phyloP scores from a whole-genome alignment of 768 basidiomycete genomes.

The Pholiota microspora region DNA sequence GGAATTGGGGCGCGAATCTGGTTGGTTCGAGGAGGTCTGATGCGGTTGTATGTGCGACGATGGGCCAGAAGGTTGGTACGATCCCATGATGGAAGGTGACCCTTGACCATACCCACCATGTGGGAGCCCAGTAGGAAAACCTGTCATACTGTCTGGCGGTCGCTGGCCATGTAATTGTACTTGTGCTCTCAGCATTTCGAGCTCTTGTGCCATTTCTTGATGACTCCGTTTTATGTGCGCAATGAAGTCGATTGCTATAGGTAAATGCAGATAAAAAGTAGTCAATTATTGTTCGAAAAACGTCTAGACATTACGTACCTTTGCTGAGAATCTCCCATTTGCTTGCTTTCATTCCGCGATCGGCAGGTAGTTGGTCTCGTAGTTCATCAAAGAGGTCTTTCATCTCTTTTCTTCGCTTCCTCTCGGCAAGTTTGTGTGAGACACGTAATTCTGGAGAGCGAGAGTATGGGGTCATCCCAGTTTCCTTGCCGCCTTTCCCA shows the following conservation, averaged over 20 bases:
- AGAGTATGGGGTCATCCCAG: conserved; percentile 79
- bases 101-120: conserved; percentile 47
- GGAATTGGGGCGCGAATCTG: conserved; percentile 55
- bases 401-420: conserved; percentile 98
- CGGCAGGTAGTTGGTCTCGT: conserved; percentile 87
- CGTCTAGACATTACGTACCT: conserved; percentile 44
- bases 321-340: conserved; percentile 99
- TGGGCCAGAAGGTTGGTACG: conserved; percentile 35
- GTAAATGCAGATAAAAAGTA: conserved; percentile 3
- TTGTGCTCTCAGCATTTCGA: conserved; percentile 78
- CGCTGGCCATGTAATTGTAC: conserved; percentile 63
- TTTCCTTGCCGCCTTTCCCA: conserved; percentile 44
- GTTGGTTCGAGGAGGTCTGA: conserved; percentile 35
- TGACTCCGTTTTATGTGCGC: conserved; percentile 72
- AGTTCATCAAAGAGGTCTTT: conserved; percentile 97
- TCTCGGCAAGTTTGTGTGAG: conserved; percentile 95
- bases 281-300: conserved; percentile 8
- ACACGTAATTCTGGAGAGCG: conserved; percentile 93
- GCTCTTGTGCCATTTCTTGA: conserved; percentile 74
- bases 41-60: conserved; percentile 45
- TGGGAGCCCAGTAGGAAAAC: conserved; percentile 49
- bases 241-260: conserved; percentile 85
- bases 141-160: conserved; percentile 54
- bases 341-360: conserved; percentile 92
- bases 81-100: conserved; percentile 40